Evolutionary conservation across 176 grass and related monocot genomes (phyloP).

Genomic region (Bothriochloa decipiens): DNA sequence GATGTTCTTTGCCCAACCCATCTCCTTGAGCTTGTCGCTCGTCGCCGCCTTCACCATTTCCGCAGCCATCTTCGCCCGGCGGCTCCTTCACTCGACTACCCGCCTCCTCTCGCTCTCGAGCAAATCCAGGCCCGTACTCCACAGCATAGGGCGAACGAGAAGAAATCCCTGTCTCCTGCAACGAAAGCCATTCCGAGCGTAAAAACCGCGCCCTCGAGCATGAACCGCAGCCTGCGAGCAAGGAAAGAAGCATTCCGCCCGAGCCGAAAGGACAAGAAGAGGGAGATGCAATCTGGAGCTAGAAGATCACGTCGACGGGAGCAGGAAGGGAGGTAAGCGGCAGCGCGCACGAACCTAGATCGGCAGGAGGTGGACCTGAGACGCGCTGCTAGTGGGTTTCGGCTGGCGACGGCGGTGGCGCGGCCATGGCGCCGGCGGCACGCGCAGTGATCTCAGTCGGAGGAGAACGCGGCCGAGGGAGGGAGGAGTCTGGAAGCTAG

Average conservation of each 20-base stretch:
- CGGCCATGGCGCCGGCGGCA: constrained; percentile 29
- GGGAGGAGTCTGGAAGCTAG: constrained; percentile 22
- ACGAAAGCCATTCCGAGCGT: background rate
- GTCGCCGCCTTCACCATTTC: constrained; percentile 93
- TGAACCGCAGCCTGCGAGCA: background rate
- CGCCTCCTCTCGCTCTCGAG: background rate
- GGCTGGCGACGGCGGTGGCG: constrained; percentile 1
- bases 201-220: background rate
- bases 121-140: constrained; percentile 44
- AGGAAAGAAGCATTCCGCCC: constrained; percentile 32
- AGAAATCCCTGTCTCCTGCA: background rate
- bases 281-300: constrained; percentile 35
- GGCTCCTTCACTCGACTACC: background rate
- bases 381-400: constrained; percentile 22
- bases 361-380: background rate
- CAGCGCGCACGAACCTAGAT: constrained; percentile 32
- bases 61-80: constrained; percentile 52
- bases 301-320: constrained; percentile 26
- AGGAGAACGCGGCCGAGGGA: constrained; percentile 4
- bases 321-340: background rate
- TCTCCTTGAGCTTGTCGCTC: constrained; percentile 88
- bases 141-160: background rate
- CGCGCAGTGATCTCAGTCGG: constrained; percentile 43
- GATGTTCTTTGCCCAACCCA: constrained; percentile 93
- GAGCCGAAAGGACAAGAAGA: background rate